Base-by-base conservation (phyloP, 306 rosid genomes). In the Lithocarpus polystachyus region DNA sequence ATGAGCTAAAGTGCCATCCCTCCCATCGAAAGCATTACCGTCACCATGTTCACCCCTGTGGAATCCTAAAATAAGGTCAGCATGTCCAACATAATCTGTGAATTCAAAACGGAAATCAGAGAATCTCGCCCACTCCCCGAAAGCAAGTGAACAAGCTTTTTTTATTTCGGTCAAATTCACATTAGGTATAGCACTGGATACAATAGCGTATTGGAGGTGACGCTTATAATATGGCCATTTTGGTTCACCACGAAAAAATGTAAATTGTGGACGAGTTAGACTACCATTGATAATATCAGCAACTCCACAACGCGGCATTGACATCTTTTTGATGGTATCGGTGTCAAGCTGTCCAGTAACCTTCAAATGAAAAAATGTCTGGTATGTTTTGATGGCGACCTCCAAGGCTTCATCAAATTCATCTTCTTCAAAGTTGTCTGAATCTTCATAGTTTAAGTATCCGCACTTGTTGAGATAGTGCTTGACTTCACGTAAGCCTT, bases 271-370 rank as follows among this genome's bases (percentile, higher is more conserved):
- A 22, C 6, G n/a, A 37, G 28, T 5, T 4, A 45, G 53, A 45
- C 15, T 23, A n/a, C 68, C 61, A 9, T 52, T 61, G 29, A 22
- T 2, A 14, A 18, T 13, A 48, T 75, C 73, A 6, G 80, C 54
- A 12, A 59, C 43, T 0, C 80, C 84, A 81, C 77, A 75, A 17
- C 80, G 22, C 0, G 77, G 84, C 13, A 48, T 4, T 57, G 31
- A 6, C 26, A 81, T 75, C 23, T 35, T 24, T 11, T 35, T 35
- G 3, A 61, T 24, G 54, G 81, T 81, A 1, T 3, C 59, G 1
- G 22, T 35, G 62, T 81, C 81, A 60, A 81, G 81, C 70, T 24
- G 35, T 6, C 80, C 73, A 15, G 77, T 68, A 23, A 75, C 80
- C 5, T 75, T 75, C 12, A 81, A 55, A 35, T 37, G 23, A 12